Percentiles rank a stretch among this genome's conserved stretches.
Evolutionary conservation across 176 grass and related monocot species (phyloP).

Genomic region (Oryza glumipatula): DNA sequence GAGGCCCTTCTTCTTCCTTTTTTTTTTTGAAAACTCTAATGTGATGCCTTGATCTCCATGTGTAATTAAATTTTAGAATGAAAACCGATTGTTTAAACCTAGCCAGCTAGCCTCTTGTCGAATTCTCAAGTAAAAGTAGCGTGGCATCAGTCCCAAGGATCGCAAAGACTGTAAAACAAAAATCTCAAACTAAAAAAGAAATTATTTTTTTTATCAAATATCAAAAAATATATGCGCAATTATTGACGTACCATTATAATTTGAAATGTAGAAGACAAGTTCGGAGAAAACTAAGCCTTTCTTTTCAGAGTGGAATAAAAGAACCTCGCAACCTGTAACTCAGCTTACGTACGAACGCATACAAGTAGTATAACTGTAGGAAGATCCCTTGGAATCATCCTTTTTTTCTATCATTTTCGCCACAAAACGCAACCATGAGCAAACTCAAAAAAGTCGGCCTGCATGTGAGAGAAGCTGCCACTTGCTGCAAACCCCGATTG

Average conservation of each 20-base stretch:
- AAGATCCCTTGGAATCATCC: not conserved
- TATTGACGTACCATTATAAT: not conserved
- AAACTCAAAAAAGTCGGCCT: not conserved
- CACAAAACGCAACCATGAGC: not conserved
- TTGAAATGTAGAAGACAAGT: not conserved
- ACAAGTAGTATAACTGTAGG: not conserved
- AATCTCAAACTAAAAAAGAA: not conserved
- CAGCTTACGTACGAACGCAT: not conserved
- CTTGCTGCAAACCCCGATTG: not conserved
- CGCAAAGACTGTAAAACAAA: not conserved
- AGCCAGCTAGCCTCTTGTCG: not conserved
- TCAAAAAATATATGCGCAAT: not conserved
- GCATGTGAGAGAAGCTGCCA: not conserved
- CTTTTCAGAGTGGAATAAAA: not conserved
- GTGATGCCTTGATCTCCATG: not conserved
- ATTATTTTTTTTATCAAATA: not conserved
- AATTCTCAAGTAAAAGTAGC: not conserved
- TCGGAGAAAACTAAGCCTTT: not conserved
- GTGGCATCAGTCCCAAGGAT: not conserved
- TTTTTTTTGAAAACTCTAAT: not conserved
- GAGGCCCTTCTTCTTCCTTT: not conserved
- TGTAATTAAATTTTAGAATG: not conserved
- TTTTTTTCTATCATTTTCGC: not conserved
- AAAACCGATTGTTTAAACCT: not conserved
- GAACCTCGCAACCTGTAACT: not conserved